Conservation (phyloP, 1,284 basidiomycete species). For the Trichosporon ovoides region DNA sequence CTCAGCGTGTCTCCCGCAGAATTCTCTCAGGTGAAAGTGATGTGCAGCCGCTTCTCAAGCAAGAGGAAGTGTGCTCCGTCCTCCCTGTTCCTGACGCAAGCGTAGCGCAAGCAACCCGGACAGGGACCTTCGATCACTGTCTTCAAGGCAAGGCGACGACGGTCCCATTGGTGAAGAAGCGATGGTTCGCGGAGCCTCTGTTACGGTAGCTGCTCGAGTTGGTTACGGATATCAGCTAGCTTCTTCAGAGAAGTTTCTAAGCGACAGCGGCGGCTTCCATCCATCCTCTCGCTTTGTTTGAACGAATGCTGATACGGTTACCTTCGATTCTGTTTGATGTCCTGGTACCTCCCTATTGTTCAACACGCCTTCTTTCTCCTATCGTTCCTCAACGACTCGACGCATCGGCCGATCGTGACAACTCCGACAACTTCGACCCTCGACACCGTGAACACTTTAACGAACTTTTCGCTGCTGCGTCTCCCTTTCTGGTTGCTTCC, state of each 20-base stretch:
- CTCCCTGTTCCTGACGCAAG: not conserved
- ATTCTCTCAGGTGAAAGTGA: not conserved
- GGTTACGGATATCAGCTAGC: not conserved
- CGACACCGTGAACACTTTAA: too few relatives aligned
- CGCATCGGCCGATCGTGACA: too few relatives aligned
- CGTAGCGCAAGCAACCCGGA: not conserved
- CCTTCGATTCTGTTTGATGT: not conserved
- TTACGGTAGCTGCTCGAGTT: not conserved
- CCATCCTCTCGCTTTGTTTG: constrained; percentile 4
- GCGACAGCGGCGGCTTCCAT: constrained; percentile 1
- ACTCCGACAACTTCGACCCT: too few relatives aligned
- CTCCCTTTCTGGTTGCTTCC: constrained; percentile 21
- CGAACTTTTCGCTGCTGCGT: not conserved
- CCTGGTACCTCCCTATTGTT: not conserved
- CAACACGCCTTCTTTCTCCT: not conserved
- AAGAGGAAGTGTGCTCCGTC: not conserved
- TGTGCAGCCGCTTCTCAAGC: not conserved
- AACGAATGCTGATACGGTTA: constrained; percentile 6
- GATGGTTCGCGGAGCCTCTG: constrained; percentile 1
- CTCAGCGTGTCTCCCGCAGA: not conserved
- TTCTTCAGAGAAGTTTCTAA: not conserved
- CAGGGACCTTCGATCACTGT: constrained; percentile 4
- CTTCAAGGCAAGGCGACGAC: not conserved
- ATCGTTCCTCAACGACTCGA: too few relatives aligned
- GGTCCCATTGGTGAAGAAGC: constrained; percentile 3